Evolutionary conservation across 148 eudicot species (phyloP), one percentile per base, ranked within the genome.

Genomic region (Silene latifolia): DNA sequence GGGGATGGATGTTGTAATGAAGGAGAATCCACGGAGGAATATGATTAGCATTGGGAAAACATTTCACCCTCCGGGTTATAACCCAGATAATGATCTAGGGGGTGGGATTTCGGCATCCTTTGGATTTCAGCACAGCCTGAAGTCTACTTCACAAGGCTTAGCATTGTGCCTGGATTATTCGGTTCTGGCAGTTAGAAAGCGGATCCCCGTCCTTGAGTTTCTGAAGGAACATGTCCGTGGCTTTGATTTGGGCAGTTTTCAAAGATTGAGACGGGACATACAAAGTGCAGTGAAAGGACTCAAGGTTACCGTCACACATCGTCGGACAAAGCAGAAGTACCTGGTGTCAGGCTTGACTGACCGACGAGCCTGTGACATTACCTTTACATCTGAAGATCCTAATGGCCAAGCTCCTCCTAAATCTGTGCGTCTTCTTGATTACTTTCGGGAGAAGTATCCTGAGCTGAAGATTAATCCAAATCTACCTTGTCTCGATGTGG

Each of bases 1-100:
- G 47, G 91, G 85, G 18, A 75, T 89, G 87, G 93, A 88, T 79
- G 69, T 91, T 72, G 88, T 89, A 24, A 85, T 91, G 91, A 91
- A 91, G 80, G 97, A 89, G 65, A 84, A 89, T 76, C 93, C 87
- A 4, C 72, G 86, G 39, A 82, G 80, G 83, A 47, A 51, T 42
- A 71, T 85, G 77, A 73, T 89, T 12, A 72, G 80, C 48, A 75
- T 85, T 64, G 95, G 95, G 62, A 76, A 84, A 62, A 70, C 83
- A 78, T 86, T 85, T 72, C 88, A 83, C 69, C 76, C 85, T 3
- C 25, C 24, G 7, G 27, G 14, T 67, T 25, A 8, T 0, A 64
- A 77, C 11, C 54, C 72, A n/a, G 67, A 42, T 8, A 68, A 58
- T 66, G 86, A 80, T 58, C 81, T 84, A 8, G 23, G 47, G 3